phyloP scores from a whole-genome alignment of 768 basidiomycete species.

The Holtermanniella nyarrowii region DNA sequence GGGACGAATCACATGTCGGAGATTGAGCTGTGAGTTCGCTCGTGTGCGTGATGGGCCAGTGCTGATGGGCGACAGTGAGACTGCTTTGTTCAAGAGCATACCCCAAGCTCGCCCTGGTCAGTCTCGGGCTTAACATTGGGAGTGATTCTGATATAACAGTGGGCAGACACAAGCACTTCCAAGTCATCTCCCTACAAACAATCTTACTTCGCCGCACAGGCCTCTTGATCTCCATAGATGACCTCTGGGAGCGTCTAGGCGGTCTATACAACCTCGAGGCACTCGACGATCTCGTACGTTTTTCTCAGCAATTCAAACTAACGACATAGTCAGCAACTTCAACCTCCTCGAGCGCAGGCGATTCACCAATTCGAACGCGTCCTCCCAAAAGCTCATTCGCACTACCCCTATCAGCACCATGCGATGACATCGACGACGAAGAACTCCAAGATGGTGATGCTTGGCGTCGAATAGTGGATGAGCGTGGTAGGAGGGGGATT shows the following conservation, averaged over 20 bases:
- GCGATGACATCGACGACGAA: too few relatives aligned
- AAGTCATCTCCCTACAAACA: constrained; percentile 27
- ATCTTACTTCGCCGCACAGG: constrained; percentile 23
- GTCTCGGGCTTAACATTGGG: constrained; percentile 1
- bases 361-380: background rate
- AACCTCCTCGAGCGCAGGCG: background rate
- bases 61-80: constrained; percentile 10
- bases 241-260: constrained; percentile 26
- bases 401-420: background rate
- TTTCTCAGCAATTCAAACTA: too few relatives aligned
- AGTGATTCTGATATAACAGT: constrained; percentile 13
- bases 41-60: background rate
- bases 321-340: background rate
- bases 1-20: too few relatives aligned
- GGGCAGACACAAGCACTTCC: constrained; percentile 26
- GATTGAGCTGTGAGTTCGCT: background rate
- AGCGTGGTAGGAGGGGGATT: too few relatives aligned
- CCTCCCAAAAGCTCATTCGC: background rate
- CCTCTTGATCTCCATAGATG: constrained; percentile 12
- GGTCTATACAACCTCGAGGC: constrained; percentile 26
- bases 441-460: background rate
- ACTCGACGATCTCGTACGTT: constrained; percentile 29
- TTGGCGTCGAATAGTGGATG: background rate
- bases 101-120: constrained; percentile 14
- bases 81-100: constrained; percentile 16